Base-by-base conservation (phyloP, 2,329 filamentous ascomycete genomes). In the Pseudocercospora vitis region DNA sequence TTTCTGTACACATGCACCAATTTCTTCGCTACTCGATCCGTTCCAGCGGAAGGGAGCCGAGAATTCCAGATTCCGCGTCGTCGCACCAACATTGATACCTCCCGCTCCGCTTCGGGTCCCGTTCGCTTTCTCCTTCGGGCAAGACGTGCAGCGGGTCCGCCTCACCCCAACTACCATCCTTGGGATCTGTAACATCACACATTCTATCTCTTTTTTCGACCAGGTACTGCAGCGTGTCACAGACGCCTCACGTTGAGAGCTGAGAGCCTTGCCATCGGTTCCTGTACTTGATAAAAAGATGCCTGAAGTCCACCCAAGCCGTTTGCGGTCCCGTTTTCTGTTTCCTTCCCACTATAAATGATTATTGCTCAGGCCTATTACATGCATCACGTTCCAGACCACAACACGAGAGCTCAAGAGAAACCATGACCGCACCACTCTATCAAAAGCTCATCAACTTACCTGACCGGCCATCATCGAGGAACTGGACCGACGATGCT, bases 61-160 rank as follows among this genome's bases (percentile, higher is more conserved):
- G 23, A 4, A 16, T 33, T n/a, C 16, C n/a, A 19, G 18, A 11
- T 40, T 40, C 12, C 7, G 37, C 6, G 6, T 6, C n/a, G 40
- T 45, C 40, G 40, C 40, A 45, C 40, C 40, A 18, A 14, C 24
- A 44, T 44, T 44, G 21, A 24, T 44, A 21, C 23, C 4, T 14
- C 19, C 23, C 23, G 23, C 9, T 14, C 23, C 24, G 21, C 26
- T 28, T 24, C 19, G 40, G 40, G 28, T 26, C 40, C 28, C 18
- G 19, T 45, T 45, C 12, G 40, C 21, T 45, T 45, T 45, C 40
- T 26, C 40, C 40, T 45, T 45, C 28, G 40, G 40, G 40, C 26
- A 26, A 26, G 40, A 26, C n/a, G 40, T 45, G 40, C 40, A 45
- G 26, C 26, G 14, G 32, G 14, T n/a, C n/a, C n/a, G n/a, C n/a